phyloP scores from a whole-genome alignment of 345 rosid species.

The Brassica juncea region DNA sequence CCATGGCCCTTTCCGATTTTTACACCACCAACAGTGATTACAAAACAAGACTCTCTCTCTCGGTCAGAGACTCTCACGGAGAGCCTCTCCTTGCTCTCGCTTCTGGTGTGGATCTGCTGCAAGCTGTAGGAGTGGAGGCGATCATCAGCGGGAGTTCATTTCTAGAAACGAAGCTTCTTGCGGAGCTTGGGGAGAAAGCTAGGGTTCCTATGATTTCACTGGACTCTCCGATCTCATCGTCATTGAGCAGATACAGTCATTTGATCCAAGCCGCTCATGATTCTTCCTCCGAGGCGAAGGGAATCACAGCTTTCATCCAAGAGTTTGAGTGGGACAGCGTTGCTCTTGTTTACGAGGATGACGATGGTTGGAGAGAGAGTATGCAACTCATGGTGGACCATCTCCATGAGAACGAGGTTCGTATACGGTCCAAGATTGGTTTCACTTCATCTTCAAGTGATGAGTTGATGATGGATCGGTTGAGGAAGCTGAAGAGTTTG shows the following conservation, averaged over 20 bases:
- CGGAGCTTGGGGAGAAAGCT: slow-evolving; percentile 38
- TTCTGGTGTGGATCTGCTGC: slow-evolving; percentile 28
- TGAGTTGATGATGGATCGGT: slow-evolving; percentile 7
- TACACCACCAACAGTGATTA: slow-evolving; percentile 13
- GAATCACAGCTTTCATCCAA: slow-evolving; percentile 24
- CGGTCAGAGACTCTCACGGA: slow-evolving; percentile 32
- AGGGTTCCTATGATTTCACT: slow-evolving; percentile 41
- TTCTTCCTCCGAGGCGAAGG: slow-evolving; percentile 30
- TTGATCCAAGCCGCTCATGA: slow-evolving; percentile 36
- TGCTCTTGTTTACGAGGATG: slow-evolving; percentile 35
- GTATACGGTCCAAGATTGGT: slow-evolving; percentile 3
- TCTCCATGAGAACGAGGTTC: slow-evolving; percentile 12
- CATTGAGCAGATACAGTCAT: slow-evolving; percentile 23
- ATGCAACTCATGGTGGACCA: slow-evolving; percentile 9
- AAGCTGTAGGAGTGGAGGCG: slow-evolving; percentile 15
- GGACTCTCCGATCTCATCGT: not conserved
- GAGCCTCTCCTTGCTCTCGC: slow-evolving; percentile 35
- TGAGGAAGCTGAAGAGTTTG: slow-evolving; percentile 15
- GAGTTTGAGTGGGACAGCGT: slow-evolving; percentile 40
- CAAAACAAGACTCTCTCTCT: slow-evolving; percentile 20
- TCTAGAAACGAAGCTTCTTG: slow-evolving; percentile 29
- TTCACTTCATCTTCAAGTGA: slow-evolving; percentile 27
- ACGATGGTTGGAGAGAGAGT: slow-evolving; percentile 32
- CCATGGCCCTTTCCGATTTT: slow-evolving; percentile 36
- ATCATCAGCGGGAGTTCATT: slow-evolving; percentile 29